Percentiles rank a stretch among this genome's conserved stretches.
These are phyloP conservation scores for Stephania japonica DNA, from an alignment of 164 flowering plant species.

Conservation along the genomic window DNA sequence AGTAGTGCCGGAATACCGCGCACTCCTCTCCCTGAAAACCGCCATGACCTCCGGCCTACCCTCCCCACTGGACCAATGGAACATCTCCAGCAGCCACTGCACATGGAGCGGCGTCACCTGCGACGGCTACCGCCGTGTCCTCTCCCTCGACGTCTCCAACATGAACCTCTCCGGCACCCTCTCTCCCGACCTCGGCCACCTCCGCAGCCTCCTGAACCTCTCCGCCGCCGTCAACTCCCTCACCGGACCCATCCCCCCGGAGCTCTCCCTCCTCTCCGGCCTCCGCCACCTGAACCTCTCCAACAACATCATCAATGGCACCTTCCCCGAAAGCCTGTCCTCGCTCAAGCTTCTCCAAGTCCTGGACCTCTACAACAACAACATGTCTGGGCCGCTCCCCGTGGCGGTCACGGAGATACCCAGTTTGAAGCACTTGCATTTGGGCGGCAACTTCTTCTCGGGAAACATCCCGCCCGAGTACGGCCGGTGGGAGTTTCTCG, in stretches of 20 bases:
- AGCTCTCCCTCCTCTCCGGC: conserved; percentile 32
- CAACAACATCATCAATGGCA: conserved; percentile 60
- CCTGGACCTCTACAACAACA: conserved; percentile 82
- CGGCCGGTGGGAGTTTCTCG: conserved; percentile 50
- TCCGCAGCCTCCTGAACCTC: conserved; percentile 45
- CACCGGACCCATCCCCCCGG: conserved; percentile 57
- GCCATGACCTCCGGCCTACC: conserved; percentile 54
- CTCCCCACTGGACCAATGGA: conserved; percentile 50
- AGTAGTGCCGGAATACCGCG: conserved; percentile 45
- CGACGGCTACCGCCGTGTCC: conserved; percentile 46
- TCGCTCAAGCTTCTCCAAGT: conserved; percentile 35
- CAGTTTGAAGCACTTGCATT: conserved; percentile 57
- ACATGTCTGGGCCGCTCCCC: conserved; percentile 67
- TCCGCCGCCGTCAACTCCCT: conserved; percentile 50
- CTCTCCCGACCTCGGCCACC: conserved; percentile 45
- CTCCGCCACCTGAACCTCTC: conserved; percentile 68
- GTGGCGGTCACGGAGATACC: conserved; percentile 34
- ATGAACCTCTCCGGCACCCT: conserved; percentile 59
- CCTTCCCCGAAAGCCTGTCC: conserved; percentile 47
- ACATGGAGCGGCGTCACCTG: conserved; percentile 68
- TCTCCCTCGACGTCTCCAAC: conserved; percentile 53
- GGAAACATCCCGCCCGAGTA: conserved; percentile 69
- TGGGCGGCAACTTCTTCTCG: conserved; percentile 81
- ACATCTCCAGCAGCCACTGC: conserved; percentile 48
- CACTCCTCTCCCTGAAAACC: conserved; percentile 60